Base-by-base conservation (phyloP, 2,329 filamentous ascomycete species). In the Atkinsonella hypoxylon region DNA sequence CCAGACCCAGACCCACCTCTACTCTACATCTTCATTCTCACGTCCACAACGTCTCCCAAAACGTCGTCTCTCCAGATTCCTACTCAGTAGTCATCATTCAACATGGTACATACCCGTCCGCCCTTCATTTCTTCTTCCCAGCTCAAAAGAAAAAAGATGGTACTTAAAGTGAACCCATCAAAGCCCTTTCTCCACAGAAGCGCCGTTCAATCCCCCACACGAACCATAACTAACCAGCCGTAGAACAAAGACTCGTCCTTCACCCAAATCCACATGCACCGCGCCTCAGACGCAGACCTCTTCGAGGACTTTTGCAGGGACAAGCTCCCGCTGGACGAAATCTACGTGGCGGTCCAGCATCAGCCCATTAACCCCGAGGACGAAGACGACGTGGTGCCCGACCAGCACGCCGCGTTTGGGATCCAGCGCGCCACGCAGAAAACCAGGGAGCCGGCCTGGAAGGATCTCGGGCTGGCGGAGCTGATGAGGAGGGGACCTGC, bases 331-430 rank as follows among this genome's bases (percentile, higher is more conserved):
- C 72, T 77, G 54, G 87, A 93, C 68, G 85, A 90, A 51, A 87
- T 93, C 63, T 86, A 87, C 66, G 85, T 94, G n/a, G 81, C 85
- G 34, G 81, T 81, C 8, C 80, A 88, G 55, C 81, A 89, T 63
- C 86, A 89, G 64, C 88, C 87, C 40, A 76, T 89, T 62, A 91
- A 93, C 64, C 87, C 88, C 0, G 87, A 93, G 66, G 87, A 93
- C 64, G 87, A 93, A 68, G 88, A 93, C 62, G 87, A 93, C 61
- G 85, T 93, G 4, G 87, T 93, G 4, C 87, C 88, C 0, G 87
- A 93, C 66, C 87, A 93, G 69, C 87, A 93, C 63, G 87, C 87
- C 12, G 88, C 87, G 0, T 93, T 93, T 64, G 88, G 87, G 39
- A 93, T 94, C 59, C 82, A 87, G 65, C 79, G 85, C 57, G 87